Conservation (phyloP, 495 filamentous ascomycete species). For the Annulohypoxylon stygium region DNA sequence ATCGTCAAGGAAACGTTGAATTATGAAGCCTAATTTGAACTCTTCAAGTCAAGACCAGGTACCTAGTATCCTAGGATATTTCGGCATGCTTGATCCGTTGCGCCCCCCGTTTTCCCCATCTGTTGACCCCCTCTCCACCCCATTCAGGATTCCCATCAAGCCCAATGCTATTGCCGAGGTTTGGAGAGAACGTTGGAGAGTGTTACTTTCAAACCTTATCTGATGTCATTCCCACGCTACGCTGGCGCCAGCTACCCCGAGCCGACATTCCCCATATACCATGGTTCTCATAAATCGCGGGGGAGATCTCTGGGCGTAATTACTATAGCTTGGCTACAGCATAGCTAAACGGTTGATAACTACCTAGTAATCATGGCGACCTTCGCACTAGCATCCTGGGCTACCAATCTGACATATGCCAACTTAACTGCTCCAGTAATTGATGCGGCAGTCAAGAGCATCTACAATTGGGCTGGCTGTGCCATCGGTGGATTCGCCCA, state of each 20-base stretch:
- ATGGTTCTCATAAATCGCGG: slow-evolving; percentile 4
- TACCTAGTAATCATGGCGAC: slow-evolving; percentile 60
- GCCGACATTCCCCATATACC: neutral
- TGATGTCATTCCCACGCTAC: slow-evolving; percentile 22
- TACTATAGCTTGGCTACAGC: neutral
- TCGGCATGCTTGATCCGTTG: neutral
- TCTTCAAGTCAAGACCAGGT: neutral
- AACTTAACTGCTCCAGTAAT: slow-evolving; percentile 52
- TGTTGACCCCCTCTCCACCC: slow-evolving; percentile 2
- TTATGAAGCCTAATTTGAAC: neutral
- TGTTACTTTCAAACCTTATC: slow-evolving; percentile 16
- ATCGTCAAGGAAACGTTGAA: neutral
- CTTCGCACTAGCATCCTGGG: slow-evolving; percentile 55
- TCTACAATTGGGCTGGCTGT: slow-evolving; percentile 69
- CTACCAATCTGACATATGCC: slow-evolving; percentile 52
- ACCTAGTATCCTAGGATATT: neutral
- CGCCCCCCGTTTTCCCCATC: neutral
- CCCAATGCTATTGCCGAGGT: slow-evolving; percentile 33
- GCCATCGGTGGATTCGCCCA: slow-evolving; percentile 63
- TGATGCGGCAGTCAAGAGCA: slow-evolving; percentile 52
- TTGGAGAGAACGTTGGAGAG: slow-evolving; percentile 15
- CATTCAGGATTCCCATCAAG: neutral
- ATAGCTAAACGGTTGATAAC: neutral
- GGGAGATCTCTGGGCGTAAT: neutral
- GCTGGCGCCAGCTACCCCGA: slow-evolving; percentile 9